Evolutionary conservation across 495 filamentous ascomycete genomes (phyloP).

Genomic region (Penicillium waksmanii): DNA sequence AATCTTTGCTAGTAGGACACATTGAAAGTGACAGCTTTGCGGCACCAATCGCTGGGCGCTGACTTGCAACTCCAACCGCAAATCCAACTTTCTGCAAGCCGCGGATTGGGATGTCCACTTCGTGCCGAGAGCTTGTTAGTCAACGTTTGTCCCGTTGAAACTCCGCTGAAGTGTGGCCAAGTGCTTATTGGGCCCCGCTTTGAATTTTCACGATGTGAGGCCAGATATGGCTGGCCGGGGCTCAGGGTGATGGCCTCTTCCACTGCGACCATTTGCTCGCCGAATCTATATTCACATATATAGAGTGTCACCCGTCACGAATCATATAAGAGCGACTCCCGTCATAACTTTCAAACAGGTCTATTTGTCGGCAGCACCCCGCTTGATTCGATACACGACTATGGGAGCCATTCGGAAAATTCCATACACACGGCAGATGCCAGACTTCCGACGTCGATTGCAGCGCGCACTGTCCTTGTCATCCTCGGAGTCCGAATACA

Average conservation of each 20-base stretch:
- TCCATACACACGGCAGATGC: not conserved
- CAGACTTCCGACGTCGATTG: constrained; percentile 1
- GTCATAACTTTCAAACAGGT: no score
- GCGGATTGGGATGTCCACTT: not conserved
- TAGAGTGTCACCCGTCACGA: not conserved
- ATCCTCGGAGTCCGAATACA: not conserved
- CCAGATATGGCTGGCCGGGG: not conserved
- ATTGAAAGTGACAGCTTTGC: not conserved
- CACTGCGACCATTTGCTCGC: not conserved
- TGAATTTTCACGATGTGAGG: not conserved
- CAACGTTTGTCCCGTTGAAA: not conserved
- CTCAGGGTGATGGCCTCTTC: not conserved
- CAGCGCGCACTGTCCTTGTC: not conserved
- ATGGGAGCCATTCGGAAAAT: not conserved
- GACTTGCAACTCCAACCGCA: not conserved
- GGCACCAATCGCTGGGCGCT: no score
- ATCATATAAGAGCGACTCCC: no score
- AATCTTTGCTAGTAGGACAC: not conserved
- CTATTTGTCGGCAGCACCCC: no score
- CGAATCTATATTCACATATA: not conserved
- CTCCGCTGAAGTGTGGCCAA: not conserved
- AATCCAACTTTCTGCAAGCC: not conserved
- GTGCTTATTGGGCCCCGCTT: not conserved
- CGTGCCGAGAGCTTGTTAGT: not conserved
- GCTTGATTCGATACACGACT: not conserved